Base-by-base conservation (phyloP, 2,329 filamentous ascomycete genomes). In the Colletotrichum aenigma region DNA sequence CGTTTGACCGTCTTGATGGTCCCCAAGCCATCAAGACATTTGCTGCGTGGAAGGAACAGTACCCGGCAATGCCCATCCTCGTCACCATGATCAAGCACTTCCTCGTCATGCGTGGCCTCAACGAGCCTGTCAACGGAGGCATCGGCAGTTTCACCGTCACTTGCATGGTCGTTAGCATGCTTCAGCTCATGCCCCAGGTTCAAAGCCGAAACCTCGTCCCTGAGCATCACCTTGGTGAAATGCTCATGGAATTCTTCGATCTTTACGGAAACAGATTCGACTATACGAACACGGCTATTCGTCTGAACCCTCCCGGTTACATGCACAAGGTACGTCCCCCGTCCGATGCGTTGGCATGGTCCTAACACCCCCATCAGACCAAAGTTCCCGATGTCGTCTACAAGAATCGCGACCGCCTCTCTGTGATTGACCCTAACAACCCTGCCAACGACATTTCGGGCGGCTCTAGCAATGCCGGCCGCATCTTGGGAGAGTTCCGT, bases 111-210 rank as follows among this genome's bases (percentile, higher is more conserved):
- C 92, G 96, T 76, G 95, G 93, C 1, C 88, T 98, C 68, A 98
- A 98, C 79, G 97, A 99, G 84, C 96, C 98, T 6, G 94, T 95
- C 55, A 95, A 93, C 76, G 97, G 97, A 71, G 97, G 97, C 4
- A 92, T 99, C 68, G 97, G 97, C 70, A 97, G 97, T 4, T 98
- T 98, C 82, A 95, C 96, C 2, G 94, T 98, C 78, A 98, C 96
- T 71, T 99, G 97, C 86, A 89, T 99, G 77, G 95, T 98, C 7
- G 95, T 97, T 74, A 97, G 94, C 87, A 92, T 98, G 84, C 86
- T 98, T 62, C 94, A 98, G 82, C 88, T 95, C 78, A 91, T 96
- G 87, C 95, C 95, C 12, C 90, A 93, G 76, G 88, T 93, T 2
- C 92, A 94, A 79, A 91, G 90, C 76, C 85, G 89, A 30, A 90